A percentile compares a stretch with the other conserved stretches of the same genome.
These are phyloP conservation scores for Aspergillus versicolor DNA, from an alignment of 2,329 filamentous ascomycete species.

Conservation along the genomic window DNA sequence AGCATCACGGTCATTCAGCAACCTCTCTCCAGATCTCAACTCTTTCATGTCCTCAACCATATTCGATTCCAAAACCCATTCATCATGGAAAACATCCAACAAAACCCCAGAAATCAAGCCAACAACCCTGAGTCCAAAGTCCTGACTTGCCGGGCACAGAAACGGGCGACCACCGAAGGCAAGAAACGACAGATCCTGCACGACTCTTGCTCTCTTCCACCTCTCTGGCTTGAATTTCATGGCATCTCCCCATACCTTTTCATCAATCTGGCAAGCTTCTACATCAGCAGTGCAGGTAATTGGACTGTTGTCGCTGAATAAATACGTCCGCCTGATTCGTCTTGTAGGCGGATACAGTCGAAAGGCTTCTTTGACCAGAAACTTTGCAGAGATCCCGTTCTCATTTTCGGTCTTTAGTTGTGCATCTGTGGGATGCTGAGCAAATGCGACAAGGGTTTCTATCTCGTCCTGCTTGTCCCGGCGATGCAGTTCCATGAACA, in stretches of 20 bases:
- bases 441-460: background rate
- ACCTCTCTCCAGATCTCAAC: background rate
- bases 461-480: background rate
- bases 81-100: background rate
- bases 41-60: background rate
- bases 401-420: background rate
- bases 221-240: background rate
- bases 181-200: background rate
- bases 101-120: background rate
- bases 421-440: background rate
- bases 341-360: background rate
- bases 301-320: background rate
- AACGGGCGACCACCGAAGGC: background rate
- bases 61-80: background rate
- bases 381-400: background rate
- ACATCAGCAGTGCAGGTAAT: background rate
- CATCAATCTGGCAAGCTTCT: background rate
- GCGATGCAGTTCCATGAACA: background rate
- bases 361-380: background rate
- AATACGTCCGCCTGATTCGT: background rate
- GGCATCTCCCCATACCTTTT: background rate
- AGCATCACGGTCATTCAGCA: background rate
- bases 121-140: background rate
- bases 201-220: background rate
- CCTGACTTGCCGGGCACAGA: background rate